phyloP scores from a whole-genome alignment of 225 moss, liverwort and hornwort species.

The Neckera pumila region DNA sequence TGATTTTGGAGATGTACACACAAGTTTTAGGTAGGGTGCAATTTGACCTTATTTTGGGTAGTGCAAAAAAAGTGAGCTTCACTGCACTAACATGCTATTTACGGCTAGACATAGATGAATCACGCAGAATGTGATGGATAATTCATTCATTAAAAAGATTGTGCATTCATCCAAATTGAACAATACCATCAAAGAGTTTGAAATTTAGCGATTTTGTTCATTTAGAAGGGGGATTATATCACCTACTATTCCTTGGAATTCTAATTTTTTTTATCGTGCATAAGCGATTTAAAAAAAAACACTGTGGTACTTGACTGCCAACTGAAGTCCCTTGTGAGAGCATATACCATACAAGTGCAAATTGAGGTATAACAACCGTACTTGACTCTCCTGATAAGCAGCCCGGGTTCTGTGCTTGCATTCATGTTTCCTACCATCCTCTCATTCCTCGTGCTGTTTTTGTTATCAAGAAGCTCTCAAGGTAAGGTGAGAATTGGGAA shows the following conservation, averaged over 20 bases:
- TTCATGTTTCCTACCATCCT: not conserved
- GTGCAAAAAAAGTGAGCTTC: too few species aligned
- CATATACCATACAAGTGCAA: not conserved
- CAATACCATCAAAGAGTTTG: not conserved
- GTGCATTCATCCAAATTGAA: not conserved
- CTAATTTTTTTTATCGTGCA: fast-evolving
- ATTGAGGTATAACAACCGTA: conserved; percentile 10
- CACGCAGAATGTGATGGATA: not conserved
- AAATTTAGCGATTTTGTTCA: not conserved
- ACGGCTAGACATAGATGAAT: not conserved
- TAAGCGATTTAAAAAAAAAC: not conserved
- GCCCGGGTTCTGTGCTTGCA: not conserved
- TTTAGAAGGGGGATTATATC: too few species aligned
- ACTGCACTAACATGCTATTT: too few species aligned
- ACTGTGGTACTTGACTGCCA: not conserved
- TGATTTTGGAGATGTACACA: not conserved
- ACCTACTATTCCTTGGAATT: too few species aligned
- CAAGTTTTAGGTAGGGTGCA: too few species aligned
- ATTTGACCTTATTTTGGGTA: too few species aligned
- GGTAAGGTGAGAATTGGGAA: not conserved
- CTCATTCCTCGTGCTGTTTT: not conserved
- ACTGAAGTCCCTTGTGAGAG: not conserved
- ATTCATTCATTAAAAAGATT: not conserved
- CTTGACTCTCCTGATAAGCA: not conserved
- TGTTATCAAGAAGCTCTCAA: not conserved